Percentiles rank a stretch among this genome's conserved stretches.
Conservation (phyloP, 495 filamentous ascomycete species). For the Trichoderma virens region DNA sequence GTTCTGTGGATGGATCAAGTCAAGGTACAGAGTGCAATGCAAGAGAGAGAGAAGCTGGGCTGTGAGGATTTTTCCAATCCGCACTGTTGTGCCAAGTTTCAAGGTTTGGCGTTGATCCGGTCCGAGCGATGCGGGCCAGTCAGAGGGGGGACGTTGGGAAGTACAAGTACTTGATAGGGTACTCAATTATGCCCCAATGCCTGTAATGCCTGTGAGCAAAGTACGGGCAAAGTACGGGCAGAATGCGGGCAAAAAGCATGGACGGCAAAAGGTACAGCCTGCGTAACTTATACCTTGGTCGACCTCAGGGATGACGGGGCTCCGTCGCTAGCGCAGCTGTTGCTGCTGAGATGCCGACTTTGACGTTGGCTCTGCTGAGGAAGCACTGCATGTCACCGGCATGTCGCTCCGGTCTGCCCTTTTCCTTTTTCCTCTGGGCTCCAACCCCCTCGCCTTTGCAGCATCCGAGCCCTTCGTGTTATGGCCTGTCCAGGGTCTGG, state of each 20-base stretch:
- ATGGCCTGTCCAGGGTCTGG: background rate
- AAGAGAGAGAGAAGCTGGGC: background rate
- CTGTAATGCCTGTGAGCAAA: too few relatives aligned
- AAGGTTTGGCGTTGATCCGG: constrained; percentile 11
- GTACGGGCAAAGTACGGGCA: background rate
- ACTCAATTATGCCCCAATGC: too few relatives aligned
- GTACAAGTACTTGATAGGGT: background rate
- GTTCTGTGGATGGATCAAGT: background rate
- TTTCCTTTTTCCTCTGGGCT: background rate
- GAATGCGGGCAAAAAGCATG: background rate
- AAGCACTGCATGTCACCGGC: background rate
- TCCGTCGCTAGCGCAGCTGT: background rate
- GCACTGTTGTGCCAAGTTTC: constrained; percentile 12
- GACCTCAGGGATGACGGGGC: too few relatives aligned
- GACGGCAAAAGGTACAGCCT: too few relatives aligned
- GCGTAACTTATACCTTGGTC: too few relatives aligned
- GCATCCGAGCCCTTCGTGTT: background rate
- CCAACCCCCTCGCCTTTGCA: background rate
- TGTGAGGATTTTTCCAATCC: constrained; percentile 12
- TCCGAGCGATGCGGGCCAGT: constrained; percentile 9
- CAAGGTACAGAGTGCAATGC: background rate
- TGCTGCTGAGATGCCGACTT: background rate
- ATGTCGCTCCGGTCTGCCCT: background rate
- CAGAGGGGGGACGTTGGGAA: background rate
- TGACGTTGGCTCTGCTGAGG: background rate